A percentile compares a stretch with the other conserved stretches of the same genome.
Conservation (phyloP, 2,329 filamentous ascomycete genomes). For the Epichloe sylvatica region DNA sequence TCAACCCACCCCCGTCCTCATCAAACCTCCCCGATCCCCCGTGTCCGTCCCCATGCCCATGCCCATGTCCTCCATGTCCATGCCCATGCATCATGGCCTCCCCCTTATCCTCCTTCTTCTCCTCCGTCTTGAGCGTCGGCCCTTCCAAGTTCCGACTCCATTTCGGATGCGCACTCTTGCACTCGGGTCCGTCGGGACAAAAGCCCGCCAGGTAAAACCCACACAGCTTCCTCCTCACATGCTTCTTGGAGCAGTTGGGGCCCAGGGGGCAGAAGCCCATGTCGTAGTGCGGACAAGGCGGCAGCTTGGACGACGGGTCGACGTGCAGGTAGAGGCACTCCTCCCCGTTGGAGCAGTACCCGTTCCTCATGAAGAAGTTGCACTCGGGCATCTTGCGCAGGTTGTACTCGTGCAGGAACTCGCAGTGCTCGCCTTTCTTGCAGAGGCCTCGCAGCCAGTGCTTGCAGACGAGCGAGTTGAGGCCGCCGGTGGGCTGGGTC, state of each 20-base stretch:
- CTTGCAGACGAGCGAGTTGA: slow-evolving; percentile 87
- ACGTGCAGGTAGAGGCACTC: slow-evolving; percentile 91
- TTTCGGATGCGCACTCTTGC: slow-evolving; percentile 69
- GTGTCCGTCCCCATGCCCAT: slow-evolving; percentile 14
- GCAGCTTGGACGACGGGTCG: slow-evolving; percentile 65
- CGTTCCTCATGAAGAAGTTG: slow-evolving; percentile 86
- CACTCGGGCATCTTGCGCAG: slow-evolving; percentile 96
- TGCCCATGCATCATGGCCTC: slow-evolving; percentile 24
- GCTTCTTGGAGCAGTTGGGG: slow-evolving; percentile 73
- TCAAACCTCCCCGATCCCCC: slow-evolving; percentile 17
- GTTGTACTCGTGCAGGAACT: slow-evolving; percentile 98
- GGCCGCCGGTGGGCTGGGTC: slow-evolving; percentile 31
- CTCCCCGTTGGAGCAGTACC: slow-evolving; percentile 91
- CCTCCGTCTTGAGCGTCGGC: slow-evolving; percentile 54
- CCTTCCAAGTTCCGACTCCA: slow-evolving; percentile 68
- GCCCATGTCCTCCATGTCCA: slow-evolving; percentile 16
- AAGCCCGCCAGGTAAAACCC: slow-evolving; percentile 84
- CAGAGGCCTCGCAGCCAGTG: slow-evolving; percentile 95
- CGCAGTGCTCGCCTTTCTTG: slow-evolving; percentile 93
- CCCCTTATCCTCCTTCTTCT: slow-evolving; percentile 36
- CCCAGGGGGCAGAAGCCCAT: slow-evolving; percentile 93
- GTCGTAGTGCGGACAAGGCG: slow-evolving; percentile 81
- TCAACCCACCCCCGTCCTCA: slow-evolving; percentile 10
- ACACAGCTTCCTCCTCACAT: slow-evolving; percentile 71
- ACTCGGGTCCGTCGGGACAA: slow-evolving; percentile 68